Conservation (phyloP, 2,329 filamentous ascomycete species). For the Helotiales sp. region DNA sequence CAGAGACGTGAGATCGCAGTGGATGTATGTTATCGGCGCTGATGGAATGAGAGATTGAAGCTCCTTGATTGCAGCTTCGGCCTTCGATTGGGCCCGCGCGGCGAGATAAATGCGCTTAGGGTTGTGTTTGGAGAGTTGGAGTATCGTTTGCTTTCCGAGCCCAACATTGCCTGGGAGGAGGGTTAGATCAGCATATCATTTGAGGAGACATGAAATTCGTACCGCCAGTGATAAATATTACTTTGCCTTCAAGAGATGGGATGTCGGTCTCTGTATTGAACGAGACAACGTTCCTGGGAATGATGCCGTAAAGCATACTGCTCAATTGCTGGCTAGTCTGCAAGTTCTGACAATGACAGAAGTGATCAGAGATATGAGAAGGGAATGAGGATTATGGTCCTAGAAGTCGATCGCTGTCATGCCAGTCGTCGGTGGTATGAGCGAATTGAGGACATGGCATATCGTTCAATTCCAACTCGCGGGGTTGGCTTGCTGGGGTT, state of each 20-base stretch:
- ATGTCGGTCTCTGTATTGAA: conserved; percentile 42
- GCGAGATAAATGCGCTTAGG: conserved; percentile 47
- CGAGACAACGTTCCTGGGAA: conserved; percentile 17
- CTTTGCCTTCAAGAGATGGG: conserved; percentile 47
- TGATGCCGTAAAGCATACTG: conserved; percentile 28
- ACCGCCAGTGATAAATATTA: conserved; percentile 54
- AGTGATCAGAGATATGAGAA: neutral
- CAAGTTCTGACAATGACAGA: neutral
- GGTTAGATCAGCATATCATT: neutral
- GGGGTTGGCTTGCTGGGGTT: neutral
- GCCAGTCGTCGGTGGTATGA: neutral
- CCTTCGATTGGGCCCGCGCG: conserved; percentile 46
- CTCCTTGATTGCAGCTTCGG: conserved; percentile 47
- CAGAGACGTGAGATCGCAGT: conserved; percentile 53
- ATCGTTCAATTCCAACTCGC: neutral
- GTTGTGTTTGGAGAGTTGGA: conserved; percentile 49
- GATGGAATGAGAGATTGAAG: conserved; percentile 40
- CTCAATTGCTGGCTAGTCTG: neutral
- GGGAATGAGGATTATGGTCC: neutral
- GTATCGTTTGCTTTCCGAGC: conserved; percentile 51
- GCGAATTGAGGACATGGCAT: neutral
- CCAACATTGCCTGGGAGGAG: conserved; percentile 44
- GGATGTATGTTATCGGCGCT: conserved; percentile 44
- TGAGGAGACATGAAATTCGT: neutral
- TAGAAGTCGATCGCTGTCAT: neutral